Evolutionary conservation across 805 yeast species (phyloP).

Genomic region (Ogataea salicorniae): DNA sequence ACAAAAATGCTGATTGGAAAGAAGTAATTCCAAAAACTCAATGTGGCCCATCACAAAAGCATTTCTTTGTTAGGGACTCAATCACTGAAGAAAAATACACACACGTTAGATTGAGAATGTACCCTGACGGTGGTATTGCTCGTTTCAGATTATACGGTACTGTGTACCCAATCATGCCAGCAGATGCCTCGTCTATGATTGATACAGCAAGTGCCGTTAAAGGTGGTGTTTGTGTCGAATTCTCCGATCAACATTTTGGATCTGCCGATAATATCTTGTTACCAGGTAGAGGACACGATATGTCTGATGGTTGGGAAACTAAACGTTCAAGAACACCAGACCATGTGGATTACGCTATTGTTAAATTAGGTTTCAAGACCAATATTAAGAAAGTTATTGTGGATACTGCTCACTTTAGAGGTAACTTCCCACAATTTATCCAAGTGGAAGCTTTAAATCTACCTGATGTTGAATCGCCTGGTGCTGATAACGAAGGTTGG

Average conservation of each 20-base stretch:
- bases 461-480: conserved; percentile 30
- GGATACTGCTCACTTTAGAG: conserved; percentile 92
- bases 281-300: conserved; percentile 93
- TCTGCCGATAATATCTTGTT: conserved; percentile 82
- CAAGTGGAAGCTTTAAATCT: conserved; percentile 56
- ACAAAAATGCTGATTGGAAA: conserved; percentile 54
- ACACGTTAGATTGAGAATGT: conserved; percentile 82
- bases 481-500: conserved; percentile 42
- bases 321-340: conserved; percentile 77
- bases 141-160: conserved; percentile 85
- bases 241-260: conserved; percentile 92
- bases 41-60: conserved; percentile 88
- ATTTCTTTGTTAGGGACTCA: conserved; percentile 62
- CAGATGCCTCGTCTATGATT: conserved; percentile 38
- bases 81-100: conserved; percentile 64
- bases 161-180: conserved; percentile 67
- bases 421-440: conserved; percentile 86
- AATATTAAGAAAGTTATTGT: conserved; percentile 56
- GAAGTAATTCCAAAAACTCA: conserved; percentile 60
- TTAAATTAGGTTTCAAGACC: conserved; percentile 67
- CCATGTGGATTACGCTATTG: conserved; percentile 89
- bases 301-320: conserved; percentile 99
- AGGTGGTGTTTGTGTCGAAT: conserved; percentile 84
- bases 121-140: conserved; percentile 98
- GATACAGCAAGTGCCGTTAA: conserved; percentile 79